Evolutionary conservation across 371 early-diverging fungal genomes (phyloP).

Genomic region (Vairimorpha apis): DNA sequence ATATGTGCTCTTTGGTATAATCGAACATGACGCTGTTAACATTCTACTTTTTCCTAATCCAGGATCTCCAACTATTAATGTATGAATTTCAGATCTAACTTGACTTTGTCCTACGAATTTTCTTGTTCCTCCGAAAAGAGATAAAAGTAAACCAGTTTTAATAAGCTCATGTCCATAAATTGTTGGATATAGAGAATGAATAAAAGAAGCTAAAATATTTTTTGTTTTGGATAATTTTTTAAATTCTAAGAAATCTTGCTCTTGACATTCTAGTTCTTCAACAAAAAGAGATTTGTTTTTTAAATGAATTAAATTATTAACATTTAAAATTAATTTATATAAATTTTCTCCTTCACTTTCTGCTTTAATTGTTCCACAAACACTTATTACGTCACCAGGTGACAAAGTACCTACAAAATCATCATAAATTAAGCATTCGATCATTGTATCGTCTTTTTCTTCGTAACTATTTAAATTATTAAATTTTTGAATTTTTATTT

Average conservation of each 20-base stretch:
- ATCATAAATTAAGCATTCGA: constrained; percentile 51
- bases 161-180: constrained; percentile 70
- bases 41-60: constrained; percentile 68
- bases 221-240: constrained; percentile 62
- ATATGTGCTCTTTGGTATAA: constrained; percentile 67
- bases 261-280: constrained; percentile 5
- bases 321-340: constrained; percentile 53
- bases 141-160: constrained; percentile 67
- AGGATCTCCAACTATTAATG: constrained; percentile 65
- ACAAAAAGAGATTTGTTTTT: constrained; percentile 46
- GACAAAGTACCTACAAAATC: constrained; percentile 54
- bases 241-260: constrained; percentile 35
- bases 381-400: constrained; percentile 59
- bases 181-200: constrained; percentile 66
- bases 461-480: constrained; percentile 18
- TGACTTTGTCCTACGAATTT: constrained; percentile 38
- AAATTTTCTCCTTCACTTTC: constrained; percentile 40
- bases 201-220: constrained; percentile 63
- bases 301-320: constrained; percentile 50
- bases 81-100: constrained; percentile 59
- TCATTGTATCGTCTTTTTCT: constrained; percentile 32
- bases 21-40: constrained; percentile 63
- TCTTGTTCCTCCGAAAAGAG: constrained; percentile 67
- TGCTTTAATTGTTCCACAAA: constrained; percentile 55
- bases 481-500: constrained; percentile 58